Conservation (phyloP, 208 protist genomes). For the Acanthamoeba sp. region DNA sequence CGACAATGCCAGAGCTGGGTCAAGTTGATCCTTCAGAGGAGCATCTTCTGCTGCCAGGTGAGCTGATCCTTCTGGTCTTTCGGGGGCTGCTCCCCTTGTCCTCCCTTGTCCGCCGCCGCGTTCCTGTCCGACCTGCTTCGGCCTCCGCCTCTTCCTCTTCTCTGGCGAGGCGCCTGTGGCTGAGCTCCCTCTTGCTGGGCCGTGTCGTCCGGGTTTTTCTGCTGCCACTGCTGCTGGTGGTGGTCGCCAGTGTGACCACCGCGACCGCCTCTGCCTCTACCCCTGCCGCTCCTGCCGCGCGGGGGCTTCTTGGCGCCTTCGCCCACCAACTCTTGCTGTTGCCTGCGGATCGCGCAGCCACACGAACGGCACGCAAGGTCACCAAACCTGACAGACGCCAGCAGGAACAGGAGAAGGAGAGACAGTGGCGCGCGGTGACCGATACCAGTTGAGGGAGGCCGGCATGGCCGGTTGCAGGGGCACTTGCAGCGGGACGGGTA, state of each 20-base stretch:
- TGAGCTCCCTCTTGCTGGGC: not conserved
- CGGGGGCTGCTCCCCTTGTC: not conserved
- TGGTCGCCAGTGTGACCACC: not conserved
- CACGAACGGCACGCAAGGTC: not conserved
- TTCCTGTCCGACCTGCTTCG: not conserved
- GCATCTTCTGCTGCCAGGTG: slow-evolving; percentile 71
- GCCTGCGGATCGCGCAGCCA: not conserved
- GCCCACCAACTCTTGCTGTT: not conserved
- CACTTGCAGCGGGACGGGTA: not conserved
- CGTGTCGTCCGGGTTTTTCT: not conserved
- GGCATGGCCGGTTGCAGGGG: not conserved
- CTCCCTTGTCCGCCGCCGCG: not conserved
- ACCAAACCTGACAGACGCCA: not conserved
- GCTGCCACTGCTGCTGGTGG: not conserved
- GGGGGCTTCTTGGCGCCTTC: slow-evolving; percentile 14
- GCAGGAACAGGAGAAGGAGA: too few relatives aligned
- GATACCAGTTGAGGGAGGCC: not conserved
- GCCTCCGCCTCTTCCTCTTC: not conserved
- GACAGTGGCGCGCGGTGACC: not conserved
- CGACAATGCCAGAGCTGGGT: too few relatives aligned
- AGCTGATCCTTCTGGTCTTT: slow-evolving; percentile 43
- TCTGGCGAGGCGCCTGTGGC: not conserved
- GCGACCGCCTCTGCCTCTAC: not conserved
- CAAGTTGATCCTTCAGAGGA: too few relatives aligned
- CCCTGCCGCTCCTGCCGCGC: not conserved